Conservation (phyloP, 805 yeast species). For the Candida arabinofermentans region DNA sequence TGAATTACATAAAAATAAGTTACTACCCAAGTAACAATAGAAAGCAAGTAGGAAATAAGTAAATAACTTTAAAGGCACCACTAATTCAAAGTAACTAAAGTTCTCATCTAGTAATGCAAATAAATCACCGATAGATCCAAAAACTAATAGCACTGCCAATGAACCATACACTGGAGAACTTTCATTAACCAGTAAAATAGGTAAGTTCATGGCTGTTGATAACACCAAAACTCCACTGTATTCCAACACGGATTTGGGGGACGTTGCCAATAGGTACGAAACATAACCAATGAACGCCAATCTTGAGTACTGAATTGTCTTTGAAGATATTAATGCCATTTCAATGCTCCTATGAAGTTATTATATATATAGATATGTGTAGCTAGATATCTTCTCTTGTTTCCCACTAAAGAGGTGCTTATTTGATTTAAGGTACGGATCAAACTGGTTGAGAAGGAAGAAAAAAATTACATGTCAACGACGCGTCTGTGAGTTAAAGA, state of each 20-base stretch:
- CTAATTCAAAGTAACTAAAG: slow-evolving; percentile 47
- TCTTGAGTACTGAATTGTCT: slow-evolving; percentile 19
- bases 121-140: slow-evolving; percentile 49
- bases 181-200: slow-evolving; percentile 29
- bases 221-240: slow-evolving; percentile 27
- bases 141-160: slow-evolving; percentile 41
- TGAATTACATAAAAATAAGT: slow-evolving; percentile 53
- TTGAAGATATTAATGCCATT: slow-evolving; percentile 30
- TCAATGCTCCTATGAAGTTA: too few species aligned
- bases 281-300: slow-evolving; percentile 15
- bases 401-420: too few species aligned
- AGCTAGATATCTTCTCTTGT: too few species aligned
- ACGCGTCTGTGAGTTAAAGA: too few species aligned
- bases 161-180: slow-evolving; percentile 40
- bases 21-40: slow-evolving; percentile 43
- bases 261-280: slow-evolving; percentile 20
- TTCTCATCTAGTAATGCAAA: slow-evolving; percentile 51
- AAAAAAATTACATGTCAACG: too few species aligned
- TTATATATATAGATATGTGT: too few species aligned
- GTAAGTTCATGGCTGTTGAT: slow-evolving; percentile 30
- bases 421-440: too few species aligned
- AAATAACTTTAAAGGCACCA: slow-evolving; percentile 55
- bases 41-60: slow-evolving; percentile 47
- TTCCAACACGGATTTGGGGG: slow-evolving; percentile 26
- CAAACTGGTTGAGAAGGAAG: too few species aligned